Evolutionary conservation across 2,329 filamentous ascomycete genomes (phyloP).

Genomic region (Pestalotiopsis sp.): DNA sequence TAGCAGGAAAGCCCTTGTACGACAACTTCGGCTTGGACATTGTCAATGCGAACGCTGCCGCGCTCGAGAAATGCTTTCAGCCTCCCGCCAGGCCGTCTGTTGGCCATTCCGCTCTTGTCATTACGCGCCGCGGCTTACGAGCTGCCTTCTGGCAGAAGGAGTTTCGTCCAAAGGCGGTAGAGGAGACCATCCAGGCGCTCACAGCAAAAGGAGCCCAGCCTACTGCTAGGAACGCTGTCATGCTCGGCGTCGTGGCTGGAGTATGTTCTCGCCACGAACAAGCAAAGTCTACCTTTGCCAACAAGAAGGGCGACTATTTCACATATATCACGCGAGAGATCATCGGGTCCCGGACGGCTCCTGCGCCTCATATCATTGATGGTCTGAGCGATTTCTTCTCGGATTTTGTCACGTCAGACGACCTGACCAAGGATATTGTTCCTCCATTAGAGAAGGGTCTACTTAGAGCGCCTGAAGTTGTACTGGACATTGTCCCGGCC

Average conservation of each 20-base stretch:
- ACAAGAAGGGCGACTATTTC: conserved; percentile 73
- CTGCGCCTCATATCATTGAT: conserved; percentile 73
- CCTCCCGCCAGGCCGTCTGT: conserved; percentile 66
- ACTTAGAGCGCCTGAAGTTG: conserved; percentile 85
- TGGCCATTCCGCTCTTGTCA: conserved; percentile 72
- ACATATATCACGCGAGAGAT: conserved; percentile 86
- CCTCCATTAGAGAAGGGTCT: conserved; percentile 87
- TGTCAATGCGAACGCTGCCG: conserved; percentile 69
- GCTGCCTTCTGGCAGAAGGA: conserved; percentile 66
- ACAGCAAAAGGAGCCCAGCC: conserved; percentile 68
- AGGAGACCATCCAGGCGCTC: conserved; percentile 66
- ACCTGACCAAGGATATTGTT: conserved; percentile 75
- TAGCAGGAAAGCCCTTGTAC: conserved; percentile 66
- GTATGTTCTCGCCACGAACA: conserved; percentile 75
- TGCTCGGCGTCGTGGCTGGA: conserved; percentile 85
- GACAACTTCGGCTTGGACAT: conserved; percentile 67
- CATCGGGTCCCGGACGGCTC: conserved; percentile 72
- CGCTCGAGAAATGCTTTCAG: conserved; percentile 77
- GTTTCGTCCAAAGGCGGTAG: conserved; percentile 63
- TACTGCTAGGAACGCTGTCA: conserved; percentile 70
- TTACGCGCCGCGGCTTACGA: conserved; percentile 79
- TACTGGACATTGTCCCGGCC: conserved; percentile 77
- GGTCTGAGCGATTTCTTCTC: conserved; percentile 83
- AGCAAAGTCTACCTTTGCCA: conserved; percentile 64
- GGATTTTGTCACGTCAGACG: conserved; percentile 72